phyloP scores from a whole-genome alignment of 73 alveolate genomes.

The Paramecium sonneborni region DNA sequence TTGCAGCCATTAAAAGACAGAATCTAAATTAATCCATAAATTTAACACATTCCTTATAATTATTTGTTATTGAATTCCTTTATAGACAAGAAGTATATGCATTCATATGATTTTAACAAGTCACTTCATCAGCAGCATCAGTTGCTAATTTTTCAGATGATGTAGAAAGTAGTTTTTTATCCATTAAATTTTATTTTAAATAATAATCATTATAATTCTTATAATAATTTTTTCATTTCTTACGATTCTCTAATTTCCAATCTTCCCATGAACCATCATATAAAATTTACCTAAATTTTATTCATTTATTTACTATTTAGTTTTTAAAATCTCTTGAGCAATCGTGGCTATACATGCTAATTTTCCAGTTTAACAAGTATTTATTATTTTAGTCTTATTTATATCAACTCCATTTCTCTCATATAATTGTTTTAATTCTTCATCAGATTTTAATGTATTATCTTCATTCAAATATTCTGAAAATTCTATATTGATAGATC shows the following conservation, averaged over 20 bases:
- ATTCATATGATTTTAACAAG: conserved; percentile 13
- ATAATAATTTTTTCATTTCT: neutral
- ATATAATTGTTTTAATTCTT: neutral
- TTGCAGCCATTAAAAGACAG: neutral
- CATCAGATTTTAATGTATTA: neutral
- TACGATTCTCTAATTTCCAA: neutral
- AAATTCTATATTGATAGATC: neutral
- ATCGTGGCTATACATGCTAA: neutral
- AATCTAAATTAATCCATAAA: neutral
- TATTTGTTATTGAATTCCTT: neutral
- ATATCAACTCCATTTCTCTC: neutral
- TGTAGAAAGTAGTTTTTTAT: neutral
- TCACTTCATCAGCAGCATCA: conserved; percentile 10
- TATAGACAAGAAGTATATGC: neutral
- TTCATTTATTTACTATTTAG: neutral
- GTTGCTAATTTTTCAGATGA: conserved; percentile 10
- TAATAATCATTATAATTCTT: neutral
- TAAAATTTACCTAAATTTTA: neutral
- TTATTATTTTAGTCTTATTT: neutral
- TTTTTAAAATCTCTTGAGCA: neutral
- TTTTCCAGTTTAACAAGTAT: conserved; percentile 31
- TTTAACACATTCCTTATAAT: neutral
- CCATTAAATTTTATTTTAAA: neutral
- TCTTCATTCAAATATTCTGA: neutral
- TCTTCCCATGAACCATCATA: conserved; percentile 48